These are phyloP conservation scores for Fusarium torreyae DNA, from an alignment of 2,329 filamentous ascomycete species.

Conservation along the genomic window DNA sequence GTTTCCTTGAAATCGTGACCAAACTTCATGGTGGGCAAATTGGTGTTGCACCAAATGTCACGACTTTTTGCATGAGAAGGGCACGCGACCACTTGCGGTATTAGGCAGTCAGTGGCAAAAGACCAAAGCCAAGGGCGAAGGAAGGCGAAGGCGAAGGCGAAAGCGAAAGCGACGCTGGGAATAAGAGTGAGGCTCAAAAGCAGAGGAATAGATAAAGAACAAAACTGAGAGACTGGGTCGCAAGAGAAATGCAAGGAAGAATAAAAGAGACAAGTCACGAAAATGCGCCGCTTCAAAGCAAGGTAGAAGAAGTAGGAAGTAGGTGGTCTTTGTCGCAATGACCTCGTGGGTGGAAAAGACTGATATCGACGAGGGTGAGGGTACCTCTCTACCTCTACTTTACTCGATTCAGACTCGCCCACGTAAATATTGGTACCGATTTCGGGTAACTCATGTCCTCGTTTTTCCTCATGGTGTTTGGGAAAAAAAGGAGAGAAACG, in stretches of 20 bases:
- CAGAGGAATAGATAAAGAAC: neutral
- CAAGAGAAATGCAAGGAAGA: conserved; percentile 7
- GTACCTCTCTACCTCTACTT: conserved; percentile 8
- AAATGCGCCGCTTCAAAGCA: conserved; percentile 34
- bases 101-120: conserved; percentile 31
- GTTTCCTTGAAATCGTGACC: conserved; percentile 81
- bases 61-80: conserved; percentile 27
- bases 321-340: conserved; percentile 14
- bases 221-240: neutral
- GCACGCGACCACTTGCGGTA: conserved; percentile 46
- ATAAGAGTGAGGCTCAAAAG: conserved; percentile 2
- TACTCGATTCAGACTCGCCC: conserved; percentile 38
- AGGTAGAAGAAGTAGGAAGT: neutral
- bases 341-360: conserved; percentile 39
- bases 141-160: neutral
- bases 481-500: conserved; percentile 8
- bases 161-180: conserved; percentile 14
- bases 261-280: conserved; percentile 22
- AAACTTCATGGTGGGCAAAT: conserved; percentile 80
- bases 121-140: conserved; percentile 8
- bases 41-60: conserved; percentile 22
- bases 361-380: conserved; percentile 25
- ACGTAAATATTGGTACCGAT: conserved; percentile 36
- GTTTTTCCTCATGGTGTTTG: conserved; percentile 20
- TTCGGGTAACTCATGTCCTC: conserved; percentile 18